Evolutionary conservation across 2,329 filamentous ascomycete species (phyloP).

Genomic region (Neoascochyta sp.): DNA sequence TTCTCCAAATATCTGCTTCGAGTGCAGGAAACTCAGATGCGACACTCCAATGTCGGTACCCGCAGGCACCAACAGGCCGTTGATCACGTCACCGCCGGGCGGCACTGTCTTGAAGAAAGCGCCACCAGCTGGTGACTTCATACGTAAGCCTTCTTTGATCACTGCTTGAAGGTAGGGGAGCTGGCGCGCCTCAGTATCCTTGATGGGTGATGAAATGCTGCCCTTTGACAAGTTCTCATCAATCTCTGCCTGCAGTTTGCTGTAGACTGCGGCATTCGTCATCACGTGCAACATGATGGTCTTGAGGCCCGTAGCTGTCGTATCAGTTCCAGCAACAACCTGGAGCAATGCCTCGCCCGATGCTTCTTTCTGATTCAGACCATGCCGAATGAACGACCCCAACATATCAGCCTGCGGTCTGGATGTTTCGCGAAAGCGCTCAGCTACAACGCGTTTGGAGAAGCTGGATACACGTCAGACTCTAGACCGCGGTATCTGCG

Average conservation of each 20-base stretch:
- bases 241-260: slow-evolving; percentile 46
- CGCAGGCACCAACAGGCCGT: slow-evolving; percentile 17
- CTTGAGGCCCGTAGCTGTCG: slow-evolving; percentile 53
- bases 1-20: slow-evolving; percentile 15
- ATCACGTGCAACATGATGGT: slow-evolving; percentile 50
- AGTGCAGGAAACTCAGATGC: slow-evolving; percentile 8
- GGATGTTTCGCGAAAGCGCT: slow-evolving; percentile 46
- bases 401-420: slow-evolving; percentile 50
- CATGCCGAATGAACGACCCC: slow-evolving; percentile 47
- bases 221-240: slow-evolving; percentile 36
- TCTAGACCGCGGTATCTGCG: neutral
- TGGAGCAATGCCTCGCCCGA: slow-evolving; percentile 45
- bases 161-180: slow-evolving; percentile 31
- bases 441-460: slow-evolving; percentile 45
- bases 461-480: slow-evolving; percentile 17
- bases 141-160: slow-evolving; percentile 31
- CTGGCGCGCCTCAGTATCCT: slow-evolving; percentile 12
- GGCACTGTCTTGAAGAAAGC: slow-evolving; percentile 38
- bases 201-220: slow-evolving; percentile 40
- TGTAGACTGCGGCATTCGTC: slow-evolving; percentile 45
- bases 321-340: slow-evolving; percentile 56
- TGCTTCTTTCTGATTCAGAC: slow-evolving; percentile 40
- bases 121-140: slow-evolving; percentile 15
- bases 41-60: slow-evolving; percentile 20
- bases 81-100: slow-evolving; percentile 13